These are phyloP conservation scores for Suillus tomentosus DNA, from an alignment of 768 basidiomycete genomes.

Conservation along the genomic window DNA sequence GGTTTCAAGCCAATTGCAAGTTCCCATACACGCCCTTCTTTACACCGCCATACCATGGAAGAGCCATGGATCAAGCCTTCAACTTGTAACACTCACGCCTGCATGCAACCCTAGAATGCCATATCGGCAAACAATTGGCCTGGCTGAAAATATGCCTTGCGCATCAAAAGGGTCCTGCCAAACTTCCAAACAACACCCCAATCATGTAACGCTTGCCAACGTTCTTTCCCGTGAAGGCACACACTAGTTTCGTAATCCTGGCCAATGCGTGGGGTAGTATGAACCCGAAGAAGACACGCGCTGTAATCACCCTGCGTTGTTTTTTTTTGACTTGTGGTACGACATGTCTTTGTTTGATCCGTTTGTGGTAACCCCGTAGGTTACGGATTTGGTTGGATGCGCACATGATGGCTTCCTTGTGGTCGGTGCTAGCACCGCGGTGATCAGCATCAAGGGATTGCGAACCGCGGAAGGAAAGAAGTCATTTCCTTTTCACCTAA, in stretches of 20 bases:
- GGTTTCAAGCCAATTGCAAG: neutral
- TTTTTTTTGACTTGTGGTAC: too few relatives aligned
- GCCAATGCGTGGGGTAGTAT: neutral
- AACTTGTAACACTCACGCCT: neutral
- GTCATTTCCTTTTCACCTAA: neutral
- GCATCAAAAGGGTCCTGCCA: constrained; percentile 5
- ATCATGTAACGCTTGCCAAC: neutral
- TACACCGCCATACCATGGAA: constrained; percentile 5
- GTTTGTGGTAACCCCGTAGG: neutral
- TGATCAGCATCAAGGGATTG: neutral
- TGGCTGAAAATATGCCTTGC: constrained; percentile 1
- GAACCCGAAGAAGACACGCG: constrained; percentile 3
- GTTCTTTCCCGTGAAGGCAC: neutral
- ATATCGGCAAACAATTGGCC: constrained; percentile 1
- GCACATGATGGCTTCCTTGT: neutral
- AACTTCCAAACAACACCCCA: neutral
- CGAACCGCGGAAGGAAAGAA: neutral
- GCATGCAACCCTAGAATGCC: neutral
- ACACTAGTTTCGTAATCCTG: neutral
- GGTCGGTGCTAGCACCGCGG: constrained; percentile 1
- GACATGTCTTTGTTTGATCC: neutral
- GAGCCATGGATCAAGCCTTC: constrained; percentile 5
- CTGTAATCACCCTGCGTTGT: neutral
- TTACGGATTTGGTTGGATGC: neutral
- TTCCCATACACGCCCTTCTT: constrained; percentile 4